phyloP scores from a whole-genome alignment of 352 stramenopile genomes.

The Thraustochytrium sp. region DNA sequence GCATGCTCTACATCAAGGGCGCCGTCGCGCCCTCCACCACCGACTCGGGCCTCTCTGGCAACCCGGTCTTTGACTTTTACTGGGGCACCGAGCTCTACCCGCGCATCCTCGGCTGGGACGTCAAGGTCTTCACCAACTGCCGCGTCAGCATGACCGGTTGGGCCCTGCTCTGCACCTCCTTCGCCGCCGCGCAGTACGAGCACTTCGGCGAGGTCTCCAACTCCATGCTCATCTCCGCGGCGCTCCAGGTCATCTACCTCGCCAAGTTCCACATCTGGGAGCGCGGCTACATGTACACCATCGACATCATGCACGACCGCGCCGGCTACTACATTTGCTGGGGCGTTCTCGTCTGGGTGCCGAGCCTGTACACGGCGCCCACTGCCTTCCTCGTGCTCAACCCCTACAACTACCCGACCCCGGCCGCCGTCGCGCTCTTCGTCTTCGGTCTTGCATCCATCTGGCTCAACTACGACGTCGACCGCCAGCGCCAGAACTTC shows the following conservation, averaged over 20 bases:
- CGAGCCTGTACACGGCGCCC: conserved; percentile 89
- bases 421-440: conserved; percentile 57
- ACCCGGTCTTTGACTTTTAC: conserved; percentile 89
- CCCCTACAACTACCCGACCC: conserved; percentile 55
- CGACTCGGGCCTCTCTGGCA: conserved; percentile 83
- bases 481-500: conserved; percentile 87
- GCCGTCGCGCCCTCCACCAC: conserved; percentile 70
- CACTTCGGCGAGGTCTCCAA: conserved; percentile 67
- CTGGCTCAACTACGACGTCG: conserved; percentile 87
- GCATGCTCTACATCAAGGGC: conserved; percentile 84
- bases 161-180: conserved; percentile 78
- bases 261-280: conserved; percentile 95
- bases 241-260: conserved; percentile 86
- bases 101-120: conserved; percentile 81
- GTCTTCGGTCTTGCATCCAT: conserved; percentile 73
- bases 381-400: conserved; percentile 85
- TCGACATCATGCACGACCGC: conserved; percentile 92
- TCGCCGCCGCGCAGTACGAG: conserved; percentile 76
- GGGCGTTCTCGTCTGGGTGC: conserved; percentile 85
- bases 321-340: conserved; percentile 91
- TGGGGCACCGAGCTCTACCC: conserved; percentile 96
- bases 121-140: conserved; percentile 97
- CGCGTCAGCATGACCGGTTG: conserved; percentile 94
- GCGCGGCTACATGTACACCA: conserved; percentile 88
- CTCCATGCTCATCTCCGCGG: conserved; percentile 69